Evolutionary conservation across 345 rosid species (phyloP).

Genomic region (Microcos paniculata): DNA sequence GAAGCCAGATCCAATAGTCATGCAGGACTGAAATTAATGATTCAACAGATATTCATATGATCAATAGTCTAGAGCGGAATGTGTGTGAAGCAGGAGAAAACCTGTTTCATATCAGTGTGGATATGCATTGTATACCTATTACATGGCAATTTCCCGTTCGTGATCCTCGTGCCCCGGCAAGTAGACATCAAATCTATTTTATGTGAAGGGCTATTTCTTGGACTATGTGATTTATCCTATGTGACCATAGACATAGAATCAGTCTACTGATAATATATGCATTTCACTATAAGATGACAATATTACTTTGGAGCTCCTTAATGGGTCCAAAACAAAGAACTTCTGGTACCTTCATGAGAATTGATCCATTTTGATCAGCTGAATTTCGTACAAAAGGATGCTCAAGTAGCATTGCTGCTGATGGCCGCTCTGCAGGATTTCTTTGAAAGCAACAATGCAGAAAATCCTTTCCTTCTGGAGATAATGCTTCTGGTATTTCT

Average conservation of each 20-base stretch:
- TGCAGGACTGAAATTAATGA: background rate
- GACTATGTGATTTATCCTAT: constrained; percentile 37
- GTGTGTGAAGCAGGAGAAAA: background rate
- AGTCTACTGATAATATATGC: background rate
- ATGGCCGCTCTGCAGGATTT: constrained; percentile 59
- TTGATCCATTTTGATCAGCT: constrained; percentile 27
- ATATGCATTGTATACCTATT: constrained; percentile 18
- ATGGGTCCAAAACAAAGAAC: constrained; percentile 10
- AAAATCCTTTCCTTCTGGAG: constrained; percentile 62
- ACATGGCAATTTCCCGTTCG: constrained; percentile 16
- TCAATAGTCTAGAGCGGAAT: background rate
- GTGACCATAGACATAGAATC: background rate
- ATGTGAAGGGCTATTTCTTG: constrained; percentile 10
- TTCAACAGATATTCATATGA: background rate
- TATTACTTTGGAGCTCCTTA: background rate
- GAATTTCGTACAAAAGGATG: constrained; percentile 56
- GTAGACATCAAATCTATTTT: constrained; percentile 18
- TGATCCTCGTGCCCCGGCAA: constrained; percentile 10
- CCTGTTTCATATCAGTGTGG: background rate
- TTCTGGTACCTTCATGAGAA: constrained; percentile 14
- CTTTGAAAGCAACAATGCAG: constrained; percentile 54
- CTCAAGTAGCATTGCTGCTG: constrained; percentile 48
- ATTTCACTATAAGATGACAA: background rate
- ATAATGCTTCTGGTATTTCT: constrained; percentile 54
- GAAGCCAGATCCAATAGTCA: background rate